Percentiles rank a stretch among this genome's conserved stretches.
Conservation (phyloP, 257 asterid genomes). For the Solanum neorickii region DNA sequence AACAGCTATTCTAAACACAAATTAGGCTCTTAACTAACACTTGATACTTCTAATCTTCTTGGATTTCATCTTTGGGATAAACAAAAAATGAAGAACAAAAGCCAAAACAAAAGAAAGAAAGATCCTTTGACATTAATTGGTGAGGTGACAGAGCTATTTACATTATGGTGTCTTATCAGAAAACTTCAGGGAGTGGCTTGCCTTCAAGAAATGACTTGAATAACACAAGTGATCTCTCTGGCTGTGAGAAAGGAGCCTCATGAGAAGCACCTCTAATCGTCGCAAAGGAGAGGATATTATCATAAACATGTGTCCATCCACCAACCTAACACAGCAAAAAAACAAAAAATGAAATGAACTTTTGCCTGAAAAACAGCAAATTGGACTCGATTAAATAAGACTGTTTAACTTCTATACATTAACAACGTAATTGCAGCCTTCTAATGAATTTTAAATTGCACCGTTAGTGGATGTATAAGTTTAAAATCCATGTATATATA, state of each 20-base stretch:
- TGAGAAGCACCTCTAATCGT: slow-evolving; percentile 79
- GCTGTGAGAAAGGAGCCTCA: slow-evolving; percentile 85
- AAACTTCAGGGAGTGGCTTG: slow-evolving; percentile 50
- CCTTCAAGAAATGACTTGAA: slow-evolving; percentile 68
- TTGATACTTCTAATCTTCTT: background rate
- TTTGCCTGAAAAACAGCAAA: background rate
- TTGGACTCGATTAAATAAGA: background rate
- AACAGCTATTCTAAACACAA: background rate
- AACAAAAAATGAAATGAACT: background rate
- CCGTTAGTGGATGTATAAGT: background rate
- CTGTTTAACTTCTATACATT: background rate
- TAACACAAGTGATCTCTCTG: slow-evolving; percentile 61
- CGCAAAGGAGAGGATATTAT: slow-evolving; percentile 50
- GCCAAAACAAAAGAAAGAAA: background rate
- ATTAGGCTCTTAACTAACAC: background rate
- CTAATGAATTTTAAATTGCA: background rate
- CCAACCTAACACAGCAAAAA: slow-evolving; percentile 35
- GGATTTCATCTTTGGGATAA: background rate
- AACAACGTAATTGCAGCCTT: background rate
- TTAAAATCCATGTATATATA: background rate
- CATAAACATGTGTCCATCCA: slow-evolving; percentile 68
- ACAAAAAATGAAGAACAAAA: background rate
- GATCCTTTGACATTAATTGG: background rate
- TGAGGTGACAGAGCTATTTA: background rate
- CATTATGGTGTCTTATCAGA: slow-evolving; percentile 7